Conservation (phyloP, 2,329 filamentous ascomycete species). For the Calonectria pseudoreteaudii region DNA sequence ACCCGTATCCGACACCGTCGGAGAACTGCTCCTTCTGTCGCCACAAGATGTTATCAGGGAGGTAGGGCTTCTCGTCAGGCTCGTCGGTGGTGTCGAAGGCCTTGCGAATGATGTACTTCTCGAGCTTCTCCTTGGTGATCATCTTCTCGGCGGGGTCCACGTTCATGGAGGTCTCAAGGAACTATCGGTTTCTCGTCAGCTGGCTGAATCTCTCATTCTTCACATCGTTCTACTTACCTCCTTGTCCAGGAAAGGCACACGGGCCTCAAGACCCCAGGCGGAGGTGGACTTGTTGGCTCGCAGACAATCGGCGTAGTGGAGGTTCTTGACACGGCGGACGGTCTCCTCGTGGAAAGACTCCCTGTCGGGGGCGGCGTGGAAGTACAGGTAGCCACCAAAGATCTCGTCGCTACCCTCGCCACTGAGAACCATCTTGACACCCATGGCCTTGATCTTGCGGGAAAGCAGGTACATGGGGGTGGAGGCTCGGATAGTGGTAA, state of each 20-base stretch:
- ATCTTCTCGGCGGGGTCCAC: slow-evolving; percentile 96
- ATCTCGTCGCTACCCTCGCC: slow-evolving; percentile 98
- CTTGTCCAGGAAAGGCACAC: slow-evolving; percentile 98
- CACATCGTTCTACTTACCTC: slow-evolving; percentile 60
- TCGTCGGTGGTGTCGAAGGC: slow-evolving; percentile 95
- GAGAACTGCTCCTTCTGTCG: slow-evolving; percentile 99
- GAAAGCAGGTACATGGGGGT: slow-evolving; percentile 99
- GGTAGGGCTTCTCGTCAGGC: slow-evolving; percentile 83
- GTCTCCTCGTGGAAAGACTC: slow-evolving; percentile 96
- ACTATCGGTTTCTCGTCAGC: slow-evolving; percentile 60
- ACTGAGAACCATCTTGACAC: slow-evolving; percentile 98
- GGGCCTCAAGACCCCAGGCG: slow-evolving; percentile 97
- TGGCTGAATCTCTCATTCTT: not conserved
- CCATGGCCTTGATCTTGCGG: slow-evolving; percentile 99
- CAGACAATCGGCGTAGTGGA: slow-evolving; percentile 95
- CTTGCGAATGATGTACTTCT: slow-evolving; percentile 98
- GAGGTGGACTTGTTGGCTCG: slow-evolving; percentile 99
- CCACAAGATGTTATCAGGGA: slow-evolving; percentile 97
- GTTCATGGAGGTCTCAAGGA: slow-evolving; percentile 93
- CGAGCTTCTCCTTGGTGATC: slow-evolving; percentile 89
- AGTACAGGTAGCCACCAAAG: slow-evolving; percentile 98
- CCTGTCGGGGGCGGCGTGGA: slow-evolving; percentile 93
- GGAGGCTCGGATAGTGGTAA: slow-evolving; percentile 97
- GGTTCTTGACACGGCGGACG: slow-evolving; percentile 93
- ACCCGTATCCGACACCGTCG: slow-evolving; percentile 97